Conservation (phyloP, 1,284 basidiomycete species). For the Porphyrellus sp. region DNA sequence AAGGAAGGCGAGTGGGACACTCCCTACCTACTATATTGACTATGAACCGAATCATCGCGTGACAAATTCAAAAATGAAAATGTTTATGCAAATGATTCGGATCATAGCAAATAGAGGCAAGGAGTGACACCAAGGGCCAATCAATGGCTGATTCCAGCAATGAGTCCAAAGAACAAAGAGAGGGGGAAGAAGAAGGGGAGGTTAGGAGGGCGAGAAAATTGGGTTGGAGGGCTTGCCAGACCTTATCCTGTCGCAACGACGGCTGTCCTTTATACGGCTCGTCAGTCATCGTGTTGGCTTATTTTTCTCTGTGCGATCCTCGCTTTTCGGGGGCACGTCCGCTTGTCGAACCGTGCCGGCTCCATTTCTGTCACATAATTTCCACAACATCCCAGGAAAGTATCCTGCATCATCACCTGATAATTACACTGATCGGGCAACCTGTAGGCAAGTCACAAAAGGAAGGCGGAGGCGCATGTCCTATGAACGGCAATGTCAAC, state of each 20-base stretch:
- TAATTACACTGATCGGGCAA: constrained; percentile 24
- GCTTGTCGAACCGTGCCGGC: constrained; percentile 9
- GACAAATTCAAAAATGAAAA: constrained; percentile 32
- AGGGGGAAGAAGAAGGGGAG: background rate
- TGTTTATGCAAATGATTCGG: constrained; percentile 30
- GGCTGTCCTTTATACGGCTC: constrained; percentile 26
- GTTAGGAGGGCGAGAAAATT: constrained; percentile 21
- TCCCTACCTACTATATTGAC: constrained; percentile 31
- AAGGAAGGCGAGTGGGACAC: constrained; percentile 24
- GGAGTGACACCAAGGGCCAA: constrained; percentile 33
- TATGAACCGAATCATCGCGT: constrained; percentile 34
- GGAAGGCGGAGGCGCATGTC: constrained; percentile 14
- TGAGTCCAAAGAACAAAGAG: constrained; percentile 1
- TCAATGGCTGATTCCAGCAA: constrained; percentile 10
- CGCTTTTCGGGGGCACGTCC: constrained; percentile 13
- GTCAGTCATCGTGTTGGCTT: constrained; percentile 1
- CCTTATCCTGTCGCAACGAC: background rate
- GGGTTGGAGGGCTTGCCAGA: constrained; percentile 2
- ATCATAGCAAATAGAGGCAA: constrained; percentile 32
- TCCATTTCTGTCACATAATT: constrained; percentile 25
- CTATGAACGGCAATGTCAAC: constrained; percentile 21
- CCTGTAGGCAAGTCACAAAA: constrained; percentile 23
- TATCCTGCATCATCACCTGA: constrained; percentile 20
- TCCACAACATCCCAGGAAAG: constrained; percentile 13
- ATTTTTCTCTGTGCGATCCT: constrained; percentile 11